Conservation (phyloP, 2,329 filamentous ascomycete species). For the Endoconidiophora polonica region DNA sequence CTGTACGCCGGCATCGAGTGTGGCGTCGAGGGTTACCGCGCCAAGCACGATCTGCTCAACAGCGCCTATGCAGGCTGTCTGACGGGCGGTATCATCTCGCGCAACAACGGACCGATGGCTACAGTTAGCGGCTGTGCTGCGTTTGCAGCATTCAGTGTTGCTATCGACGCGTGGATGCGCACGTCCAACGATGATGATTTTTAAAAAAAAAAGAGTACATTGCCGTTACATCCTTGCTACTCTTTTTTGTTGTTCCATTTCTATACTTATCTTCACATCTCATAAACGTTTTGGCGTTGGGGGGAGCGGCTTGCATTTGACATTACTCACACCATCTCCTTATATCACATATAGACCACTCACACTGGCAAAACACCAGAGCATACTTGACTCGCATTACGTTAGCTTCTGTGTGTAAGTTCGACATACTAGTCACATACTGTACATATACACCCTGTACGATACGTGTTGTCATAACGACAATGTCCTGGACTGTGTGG, state of each 20-base stretch:
- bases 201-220: neutral
- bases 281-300: neutral
- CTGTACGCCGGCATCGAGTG: slow-evolving; percentile 90
- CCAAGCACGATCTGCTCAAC: slow-evolving; percentile 87
- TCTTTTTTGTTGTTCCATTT: slow-evolving; percentile 3
- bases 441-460: neutral
- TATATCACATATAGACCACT: neutral
- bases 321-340: neutral
- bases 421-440: neutral
- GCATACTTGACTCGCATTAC: neutral
- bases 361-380: neutral
- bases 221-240: neutral
- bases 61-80: slow-evolving; percentile 76
- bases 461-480: too few relatives aligned
- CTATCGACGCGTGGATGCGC: slow-evolving; percentile 84
- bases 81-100: slow-evolving; percentile 75
- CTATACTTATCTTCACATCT: neutral
- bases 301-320: neutral
- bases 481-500: too few relatives aligned
- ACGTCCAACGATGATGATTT: slow-evolving; percentile 45
- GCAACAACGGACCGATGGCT: slow-evolving; percentile 77
- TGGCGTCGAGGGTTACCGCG: slow-evolving; percentile 78
- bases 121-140: slow-evolving; percentile 75
- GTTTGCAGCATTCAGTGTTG: slow-evolving; percentile 82
- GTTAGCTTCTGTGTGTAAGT: neutral